These are phyloP conservation scores for Fomes fomentarius DNA, from an alignment of 1,284 basidiomycete genomes.

Conservation along the genomic window DNA sequence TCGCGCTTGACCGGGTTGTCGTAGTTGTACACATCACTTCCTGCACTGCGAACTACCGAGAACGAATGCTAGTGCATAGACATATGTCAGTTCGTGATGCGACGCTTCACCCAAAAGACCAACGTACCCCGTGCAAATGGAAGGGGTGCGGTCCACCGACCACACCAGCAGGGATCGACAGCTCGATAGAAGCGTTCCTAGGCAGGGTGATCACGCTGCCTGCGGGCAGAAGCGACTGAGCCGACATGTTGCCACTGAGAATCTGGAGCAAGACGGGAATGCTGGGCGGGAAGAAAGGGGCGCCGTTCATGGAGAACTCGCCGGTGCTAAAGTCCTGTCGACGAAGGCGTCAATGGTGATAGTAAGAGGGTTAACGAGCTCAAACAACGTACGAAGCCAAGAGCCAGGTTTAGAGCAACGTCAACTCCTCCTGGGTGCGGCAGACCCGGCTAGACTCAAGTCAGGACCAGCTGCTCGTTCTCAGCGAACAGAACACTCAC, in stretches of 20 bases:
- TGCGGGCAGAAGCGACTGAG: conserved; percentile 34
- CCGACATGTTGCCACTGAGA: conserved; percentile 33
- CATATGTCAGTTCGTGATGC: not conserved
- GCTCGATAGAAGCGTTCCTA: conserved; percentile 36
- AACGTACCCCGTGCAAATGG: conserved; percentile 43
- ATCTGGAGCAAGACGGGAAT: conserved; percentile 43
- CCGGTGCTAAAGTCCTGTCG: not conserved
- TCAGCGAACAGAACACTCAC: conserved; percentile 8
- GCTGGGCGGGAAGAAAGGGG: conserved; percentile 29
- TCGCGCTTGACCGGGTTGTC: conserved; percentile 37
- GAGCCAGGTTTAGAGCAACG: conserved; percentile 26
- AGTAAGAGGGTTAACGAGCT: conserved; percentile 1
- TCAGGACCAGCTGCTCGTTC: not conserved
- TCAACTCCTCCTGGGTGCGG: conserved; percentile 33
- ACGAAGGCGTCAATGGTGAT: too few species aligned
- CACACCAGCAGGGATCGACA: conserved; percentile 36
- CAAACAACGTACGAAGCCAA: conserved; percentile 2
- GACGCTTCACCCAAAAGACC: not conserved
- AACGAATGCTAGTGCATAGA: conserved; percentile 19
- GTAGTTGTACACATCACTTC: conserved; percentile 36
- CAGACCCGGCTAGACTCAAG: conserved; percentile 28
- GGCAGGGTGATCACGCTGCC: conserved; percentile 37
- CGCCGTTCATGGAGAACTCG: conserved; percentile 33
- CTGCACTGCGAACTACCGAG: conserved; percentile 21
- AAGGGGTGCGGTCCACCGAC: conserved; percentile 41